phyloP scores from a whole-genome alignment of 139 green algal species.

The Gonium pectorale region DNA sequence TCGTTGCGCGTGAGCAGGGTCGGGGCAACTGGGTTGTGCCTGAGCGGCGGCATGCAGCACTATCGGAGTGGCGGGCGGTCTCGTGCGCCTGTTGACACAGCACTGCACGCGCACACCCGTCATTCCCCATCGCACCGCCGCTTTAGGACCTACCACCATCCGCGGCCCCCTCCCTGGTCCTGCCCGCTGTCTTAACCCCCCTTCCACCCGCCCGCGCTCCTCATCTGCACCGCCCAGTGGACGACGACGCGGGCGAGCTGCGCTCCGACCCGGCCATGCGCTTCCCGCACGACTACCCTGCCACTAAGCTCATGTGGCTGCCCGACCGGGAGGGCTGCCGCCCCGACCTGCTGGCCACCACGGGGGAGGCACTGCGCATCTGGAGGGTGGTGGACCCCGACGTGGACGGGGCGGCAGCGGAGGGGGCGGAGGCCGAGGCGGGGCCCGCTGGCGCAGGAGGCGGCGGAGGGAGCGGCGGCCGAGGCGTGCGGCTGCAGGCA shows the following conservation, averaged over 20 bases:
- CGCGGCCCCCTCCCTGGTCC: no score
- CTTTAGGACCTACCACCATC: no score
- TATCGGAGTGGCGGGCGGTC: no score
- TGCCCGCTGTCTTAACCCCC: no score
- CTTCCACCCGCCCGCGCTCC: no score
- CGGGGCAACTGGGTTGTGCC: no score
- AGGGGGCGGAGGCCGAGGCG: conserved; percentile 53
- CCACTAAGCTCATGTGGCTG: conserved; percentile 81
- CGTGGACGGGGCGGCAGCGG: not conserved
- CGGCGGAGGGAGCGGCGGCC: conserved; percentile 16
- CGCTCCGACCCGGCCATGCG: conserved; percentile 66
- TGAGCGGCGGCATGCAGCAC: no score
- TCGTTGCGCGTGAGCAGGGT: conserved; percentile 78
- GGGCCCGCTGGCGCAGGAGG: conserved; percentile 76
- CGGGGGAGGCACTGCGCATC: conserved; percentile 92
- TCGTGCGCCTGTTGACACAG: no score
- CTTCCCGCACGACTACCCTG: conserved; percentile 93
- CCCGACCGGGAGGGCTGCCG: conserved; percentile 72
- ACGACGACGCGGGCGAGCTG: conserved; percentile 86
- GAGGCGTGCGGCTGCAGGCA: conserved; percentile 78
- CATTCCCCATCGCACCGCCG: no score
- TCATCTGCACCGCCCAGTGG: conserved; percentile 76
- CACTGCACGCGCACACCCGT: no score
- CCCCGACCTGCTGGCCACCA: conserved; percentile 93
- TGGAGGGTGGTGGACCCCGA: conserved; percentile 85